Conservation (phyloP, 73 alveolate genomes). For the Paramecium primaurelia region DNA sequence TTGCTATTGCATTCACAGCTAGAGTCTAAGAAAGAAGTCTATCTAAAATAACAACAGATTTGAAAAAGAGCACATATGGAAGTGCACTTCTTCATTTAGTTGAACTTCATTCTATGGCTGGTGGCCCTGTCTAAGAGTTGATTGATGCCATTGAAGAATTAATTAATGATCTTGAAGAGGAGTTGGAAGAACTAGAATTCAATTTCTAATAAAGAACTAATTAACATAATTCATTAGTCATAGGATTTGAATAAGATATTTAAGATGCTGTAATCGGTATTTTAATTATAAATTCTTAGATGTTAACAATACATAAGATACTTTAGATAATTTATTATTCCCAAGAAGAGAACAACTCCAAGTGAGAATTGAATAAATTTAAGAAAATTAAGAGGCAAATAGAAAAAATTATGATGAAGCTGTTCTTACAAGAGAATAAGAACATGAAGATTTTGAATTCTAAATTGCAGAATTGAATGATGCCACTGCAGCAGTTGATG, state of each 20-base stretch:
- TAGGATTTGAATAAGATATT: constrained; percentile 30
- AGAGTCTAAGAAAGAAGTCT: constrained; percentile 39
- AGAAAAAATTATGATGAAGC: constrained; percentile 49
- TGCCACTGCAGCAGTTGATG: constrained; percentile 50
- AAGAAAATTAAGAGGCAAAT: constrained; percentile 40
- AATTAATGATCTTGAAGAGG: constrained; percentile 23
- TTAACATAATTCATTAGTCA: constrained; percentile 31
- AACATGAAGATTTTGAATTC: constrained; percentile 41
- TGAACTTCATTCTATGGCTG: constrained; percentile 41
- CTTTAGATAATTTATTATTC: constrained; percentile 39
- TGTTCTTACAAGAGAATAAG: constrained; percentile 30
- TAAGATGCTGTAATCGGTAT: constrained; percentile 47
- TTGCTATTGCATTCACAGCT: constrained; percentile 31
- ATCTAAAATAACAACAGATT: constrained; percentile 14
- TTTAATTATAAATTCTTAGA: not conserved
- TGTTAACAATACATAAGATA: constrained; percentile 35
- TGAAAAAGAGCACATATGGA: constrained; percentile 25
- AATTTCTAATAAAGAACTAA: constrained; percentile 15
- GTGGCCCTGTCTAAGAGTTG: constrained; percentile 49
- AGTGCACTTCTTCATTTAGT: constrained; percentile 35
- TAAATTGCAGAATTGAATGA: constrained; percentile 23
- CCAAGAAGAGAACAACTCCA: constrained; percentile 42
- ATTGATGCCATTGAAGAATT: constrained; percentile 49
- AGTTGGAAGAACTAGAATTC: constrained; percentile 9
- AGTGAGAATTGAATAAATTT: not conserved